Percentiles rank a stretch among this genome's conserved stretches.
Conservation (phyloP, 441 rosid genomes). For the Eruca vesicaria region DNA sequence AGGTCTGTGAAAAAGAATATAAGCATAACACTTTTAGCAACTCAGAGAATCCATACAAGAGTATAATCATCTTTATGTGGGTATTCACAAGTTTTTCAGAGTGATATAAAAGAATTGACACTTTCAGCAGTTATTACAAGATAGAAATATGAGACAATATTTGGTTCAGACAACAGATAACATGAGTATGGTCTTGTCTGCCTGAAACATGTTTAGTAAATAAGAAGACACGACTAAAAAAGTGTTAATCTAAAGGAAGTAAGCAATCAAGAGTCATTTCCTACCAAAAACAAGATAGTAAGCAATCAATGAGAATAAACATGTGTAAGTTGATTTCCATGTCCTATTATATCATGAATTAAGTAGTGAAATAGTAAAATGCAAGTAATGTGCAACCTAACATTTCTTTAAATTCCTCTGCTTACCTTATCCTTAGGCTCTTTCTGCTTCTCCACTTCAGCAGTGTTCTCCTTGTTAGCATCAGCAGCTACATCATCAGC, state of each 20-base stretch:
- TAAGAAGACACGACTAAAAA: neutral
- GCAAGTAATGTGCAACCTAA: neutral
- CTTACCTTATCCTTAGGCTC: slow-evolving; percentile 91
- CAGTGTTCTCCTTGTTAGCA: slow-evolving; percentile 65
- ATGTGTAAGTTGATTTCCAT: neutral
- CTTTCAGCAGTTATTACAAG: neutral
- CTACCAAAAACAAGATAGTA: slow-evolving; percentile 31
- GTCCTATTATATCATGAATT: neutral
- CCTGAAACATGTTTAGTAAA: neutral
- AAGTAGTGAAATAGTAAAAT: neutral
- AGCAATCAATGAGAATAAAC: neutral
- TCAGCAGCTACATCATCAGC: too few relatives aligned
- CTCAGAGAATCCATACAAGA: slow-evolving; percentile 13
- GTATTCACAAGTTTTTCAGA: neutral
- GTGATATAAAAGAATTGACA: neutral
- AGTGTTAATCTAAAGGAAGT: too few relatives aligned
- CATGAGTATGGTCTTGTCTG: neutral
- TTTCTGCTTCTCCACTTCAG: slow-evolving; percentile 56
- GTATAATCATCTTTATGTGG: too few relatives aligned
- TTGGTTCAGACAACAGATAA: neutral
- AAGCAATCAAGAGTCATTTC: slow-evolving; percentile 99
- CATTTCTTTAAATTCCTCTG: neutral
- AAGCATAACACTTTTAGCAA: slow-evolving; percentile 15
- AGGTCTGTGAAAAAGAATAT: slow-evolving; percentile 2
- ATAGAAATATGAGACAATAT: neutral